Conservation (phyloP, 2,329 filamentous ascomycete species). For the Colletotrichum tropicale region DNA sequence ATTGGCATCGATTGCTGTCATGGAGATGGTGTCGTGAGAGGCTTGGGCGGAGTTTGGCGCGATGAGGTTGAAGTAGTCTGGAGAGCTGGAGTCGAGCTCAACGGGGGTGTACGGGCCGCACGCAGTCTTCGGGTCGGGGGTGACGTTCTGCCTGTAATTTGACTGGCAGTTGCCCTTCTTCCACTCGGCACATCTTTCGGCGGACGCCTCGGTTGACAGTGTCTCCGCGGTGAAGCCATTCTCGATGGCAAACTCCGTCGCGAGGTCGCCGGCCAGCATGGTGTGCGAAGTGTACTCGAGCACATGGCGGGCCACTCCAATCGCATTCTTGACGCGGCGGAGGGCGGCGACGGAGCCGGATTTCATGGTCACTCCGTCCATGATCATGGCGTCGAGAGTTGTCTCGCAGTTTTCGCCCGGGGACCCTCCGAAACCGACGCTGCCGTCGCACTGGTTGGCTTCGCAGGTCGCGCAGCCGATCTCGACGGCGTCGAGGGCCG, state of each 20-base stretch:
- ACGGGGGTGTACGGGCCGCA: constrained; percentile 54
- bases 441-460: constrained; percentile 56
- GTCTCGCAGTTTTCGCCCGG: constrained; percentile 62
- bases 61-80: constrained; percentile 22
- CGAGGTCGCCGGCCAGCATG: constrained; percentile 56
- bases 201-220: constrained; percentile 46
- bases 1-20: constrained; percentile 47
- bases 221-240: constrained; percentile 54
- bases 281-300: constrained; percentile 57
- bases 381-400: constrained; percentile 63
- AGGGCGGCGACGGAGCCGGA: constrained; percentile 57
- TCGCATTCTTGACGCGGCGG: constrained; percentile 51
- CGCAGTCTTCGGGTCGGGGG: constrained; percentile 42
- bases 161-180: constrained; percentile 46
- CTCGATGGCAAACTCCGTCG: constrained; percentile 55
- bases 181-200: constrained; percentile 47
- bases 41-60: constrained; percentile 23
- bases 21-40: constrained; percentile 59
- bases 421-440: constrained; percentile 59
- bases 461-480: constrained; percentile 58
- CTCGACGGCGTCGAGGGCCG: constrained; percentile 56
- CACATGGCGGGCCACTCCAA: constrained; percentile 54
- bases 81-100: constrained; percentile 21
- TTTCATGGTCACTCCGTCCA: constrained; percentile 59
- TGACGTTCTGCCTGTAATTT: constrained; percentile 54